Conservation (phyloP, 768 basidiomycete species). For the Sporobolomyces roseus region DNA sequence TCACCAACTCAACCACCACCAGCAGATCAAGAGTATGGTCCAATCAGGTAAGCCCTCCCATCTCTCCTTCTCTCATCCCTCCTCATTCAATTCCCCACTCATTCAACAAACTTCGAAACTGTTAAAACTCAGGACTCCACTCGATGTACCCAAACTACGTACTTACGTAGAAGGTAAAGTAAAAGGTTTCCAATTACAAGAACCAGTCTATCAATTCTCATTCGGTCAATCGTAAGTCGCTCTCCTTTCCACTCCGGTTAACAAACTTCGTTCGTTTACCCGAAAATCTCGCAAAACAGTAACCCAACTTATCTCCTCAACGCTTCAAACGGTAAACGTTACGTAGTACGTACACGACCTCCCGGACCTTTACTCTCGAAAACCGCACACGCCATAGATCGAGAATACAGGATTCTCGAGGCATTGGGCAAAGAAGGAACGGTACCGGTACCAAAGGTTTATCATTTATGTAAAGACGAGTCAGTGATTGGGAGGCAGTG, state of each 20-base stretch:
- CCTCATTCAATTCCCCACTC: neutral
- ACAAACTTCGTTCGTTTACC: neutral
- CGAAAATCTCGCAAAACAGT: conserved; percentile 56
- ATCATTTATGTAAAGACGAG: conserved; percentile 69
- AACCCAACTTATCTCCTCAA: conserved; percentile 95
- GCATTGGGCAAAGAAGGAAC: conserved; percentile 71
- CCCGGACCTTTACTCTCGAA: conserved; percentile 77
- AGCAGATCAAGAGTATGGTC: conserved; percentile 26
- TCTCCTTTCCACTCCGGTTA: neutral
- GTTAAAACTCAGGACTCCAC: neutral
- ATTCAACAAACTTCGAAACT: no score
- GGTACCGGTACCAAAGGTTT: conserved; percentile 82
- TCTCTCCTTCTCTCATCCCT: neutral
- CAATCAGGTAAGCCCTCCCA: conserved; percentile 14
- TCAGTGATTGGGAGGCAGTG: conserved; percentile 80
- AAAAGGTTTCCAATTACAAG: conserved; percentile 59
- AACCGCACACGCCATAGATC: conserved; percentile 92
- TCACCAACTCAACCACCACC: neutral
- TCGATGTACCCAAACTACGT: conserved; percentile 26
- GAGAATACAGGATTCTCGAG: conserved; percentile 76
- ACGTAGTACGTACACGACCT: conserved; percentile 90
- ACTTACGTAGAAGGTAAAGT: conserved; percentile 59
- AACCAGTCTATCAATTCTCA: conserved; percentile 86
- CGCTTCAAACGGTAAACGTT: conserved; percentile 66
- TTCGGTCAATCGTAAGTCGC: conserved; percentile 51